Evolutionary conservation across 345 rosid species (phyloP).

Genomic region (Boechera stricta): DNA sequence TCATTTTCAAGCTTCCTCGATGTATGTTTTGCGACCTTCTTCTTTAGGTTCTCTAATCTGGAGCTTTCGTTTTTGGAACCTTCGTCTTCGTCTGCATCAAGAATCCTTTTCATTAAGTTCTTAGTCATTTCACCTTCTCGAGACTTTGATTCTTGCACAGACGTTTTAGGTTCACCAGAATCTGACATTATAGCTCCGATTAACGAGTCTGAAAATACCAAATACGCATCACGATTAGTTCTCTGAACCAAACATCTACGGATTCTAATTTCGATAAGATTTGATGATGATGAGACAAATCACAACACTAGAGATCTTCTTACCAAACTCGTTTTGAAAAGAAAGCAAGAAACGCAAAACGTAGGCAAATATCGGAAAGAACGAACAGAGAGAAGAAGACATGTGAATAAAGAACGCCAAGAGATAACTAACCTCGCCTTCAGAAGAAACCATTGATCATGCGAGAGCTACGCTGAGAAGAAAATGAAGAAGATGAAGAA

Average conservation of each 20-base stretch:
- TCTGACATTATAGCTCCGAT: constrained; percentile 44
- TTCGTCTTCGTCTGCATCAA: constrained; percentile 50
- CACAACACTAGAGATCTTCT: not conserved
- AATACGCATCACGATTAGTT: not conserved
- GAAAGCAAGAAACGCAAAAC: not conserved
- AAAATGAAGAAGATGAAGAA: not conserved
- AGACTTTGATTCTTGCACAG: constrained; percentile 26
- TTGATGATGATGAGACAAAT: not conserved
- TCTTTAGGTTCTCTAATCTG: not conserved
- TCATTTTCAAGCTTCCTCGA: constrained; percentile 75
- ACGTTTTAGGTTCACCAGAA: constrained; percentile 43
- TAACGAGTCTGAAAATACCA: not conserved
- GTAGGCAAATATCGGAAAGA: no score
- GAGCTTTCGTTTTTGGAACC: constrained; percentile 49
- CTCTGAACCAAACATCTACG: not conserved
- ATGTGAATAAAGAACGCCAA: not conserved
- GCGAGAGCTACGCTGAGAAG: not conserved
- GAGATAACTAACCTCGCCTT: not conserved
- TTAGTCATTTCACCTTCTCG: constrained; percentile 49
- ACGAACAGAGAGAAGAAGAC: not conserved
- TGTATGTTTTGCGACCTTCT: constrained; percentile 49
- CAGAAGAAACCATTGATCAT: not conserved
- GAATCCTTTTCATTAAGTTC: constrained; percentile 59
- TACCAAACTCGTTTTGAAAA: not conserved
- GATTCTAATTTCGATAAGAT: not conserved